Base-by-base conservation (phyloP, 352 stramenopile genomes). In the Globisporangium recalcitrans region DNA sequence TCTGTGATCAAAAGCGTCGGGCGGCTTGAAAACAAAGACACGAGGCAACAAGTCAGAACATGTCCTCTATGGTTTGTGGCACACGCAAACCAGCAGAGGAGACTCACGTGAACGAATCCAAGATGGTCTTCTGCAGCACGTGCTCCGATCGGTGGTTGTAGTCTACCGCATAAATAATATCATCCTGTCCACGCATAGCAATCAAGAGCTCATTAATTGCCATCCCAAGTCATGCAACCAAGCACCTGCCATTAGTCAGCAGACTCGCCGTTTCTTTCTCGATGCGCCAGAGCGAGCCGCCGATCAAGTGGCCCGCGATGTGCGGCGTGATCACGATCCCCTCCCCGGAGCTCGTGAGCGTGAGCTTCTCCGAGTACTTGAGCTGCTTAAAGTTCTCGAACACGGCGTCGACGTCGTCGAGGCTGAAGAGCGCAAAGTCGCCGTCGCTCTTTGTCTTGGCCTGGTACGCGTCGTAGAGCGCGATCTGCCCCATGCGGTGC, bases 401-500 rank as follows among this genome's bases (percentile, higher is more conserved):
- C 31, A 97, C 90, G 34, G 84, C 76, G 74, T 98, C 96, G 16
- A 98, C 88, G 70, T 98, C 84, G 75, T 98, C 91, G 57, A 99
- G 79, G 7, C 74, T 84, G 77, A 96, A 91, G 74, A 98, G 69
- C 65, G 92, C 68, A 73, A 98, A 95, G 56, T 88, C 78, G 56
- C 90, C 88, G 62, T 98, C 94, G 65, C 96, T 82, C 67, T 91
- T 93, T 13, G 85, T 97, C 59, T 97, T 83, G 47, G 90, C 87
- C 38, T 97, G 92, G 63, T 97, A 97, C 29, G 94, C 90, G 68
- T 98, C 95, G 68, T 98, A 98, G 10, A 99, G 77, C 46, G 90
- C 92, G 78, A 98, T 98, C 76, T 98, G 92, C 10, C 96, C 96
- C 93, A 98, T 98, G 72, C 97, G 97, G 31, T 98, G 87, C 21